phyloP scores from a whole-genome alignment of 805 yeast species.

The Sugiyamaella floridensis region DNA sequence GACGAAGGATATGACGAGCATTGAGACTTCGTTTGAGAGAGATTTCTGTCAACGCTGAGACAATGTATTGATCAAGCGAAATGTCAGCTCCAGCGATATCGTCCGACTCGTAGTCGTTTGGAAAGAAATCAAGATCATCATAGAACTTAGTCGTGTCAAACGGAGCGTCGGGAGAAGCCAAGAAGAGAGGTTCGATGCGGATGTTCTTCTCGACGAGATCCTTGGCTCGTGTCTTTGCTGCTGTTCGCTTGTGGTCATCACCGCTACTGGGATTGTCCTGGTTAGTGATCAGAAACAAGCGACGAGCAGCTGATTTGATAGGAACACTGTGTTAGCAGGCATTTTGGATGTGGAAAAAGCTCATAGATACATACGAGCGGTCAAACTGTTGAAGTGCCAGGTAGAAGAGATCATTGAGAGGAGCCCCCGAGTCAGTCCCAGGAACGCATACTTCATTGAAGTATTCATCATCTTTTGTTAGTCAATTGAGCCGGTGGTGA shows the following conservation, averaged over 20 bases:
- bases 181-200: slow-evolving; percentile 56
- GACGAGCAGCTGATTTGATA: slow-evolving; percentile 43
- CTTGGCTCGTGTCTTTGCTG: slow-evolving; percentile 49
- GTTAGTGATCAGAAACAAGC: slow-evolving; percentile 67
- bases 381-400: slow-evolving; percentile 49
- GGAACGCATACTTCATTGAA: slow-evolving; percentile 17
- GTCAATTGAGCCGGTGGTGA: slow-evolving; percentile 14
- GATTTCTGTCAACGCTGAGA: slow-evolving; percentile 10
- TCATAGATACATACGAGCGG: background rate
- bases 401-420: slow-evolving; percentile 42
- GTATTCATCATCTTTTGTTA: slow-evolving; percentile 1
- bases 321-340: background rate
- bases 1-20: slow-evolving; percentile 52
- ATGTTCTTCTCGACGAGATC: slow-evolving; percentile 54
- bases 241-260: slow-evolving; percentile 36
- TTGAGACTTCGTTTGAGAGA: slow-evolving; percentile 33
- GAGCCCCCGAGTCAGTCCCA: slow-evolving; percentile 19
- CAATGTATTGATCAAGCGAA: background rate
- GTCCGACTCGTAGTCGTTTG: slow-evolving; percentile 2
- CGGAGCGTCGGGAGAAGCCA: slow-evolving; percentile 31
- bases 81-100: slow-evolving; percentile 27
- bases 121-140: slow-evolving; percentile 37
- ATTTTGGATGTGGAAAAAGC: background rate
- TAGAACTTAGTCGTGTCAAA: slow-evolving; percentile 46
- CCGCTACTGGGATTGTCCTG: slow-evolving; percentile 58